Base-by-base conservation (phyloP, 495 filamentous ascomycete genomes). In the Clavariopsis aquatica region DNA sequence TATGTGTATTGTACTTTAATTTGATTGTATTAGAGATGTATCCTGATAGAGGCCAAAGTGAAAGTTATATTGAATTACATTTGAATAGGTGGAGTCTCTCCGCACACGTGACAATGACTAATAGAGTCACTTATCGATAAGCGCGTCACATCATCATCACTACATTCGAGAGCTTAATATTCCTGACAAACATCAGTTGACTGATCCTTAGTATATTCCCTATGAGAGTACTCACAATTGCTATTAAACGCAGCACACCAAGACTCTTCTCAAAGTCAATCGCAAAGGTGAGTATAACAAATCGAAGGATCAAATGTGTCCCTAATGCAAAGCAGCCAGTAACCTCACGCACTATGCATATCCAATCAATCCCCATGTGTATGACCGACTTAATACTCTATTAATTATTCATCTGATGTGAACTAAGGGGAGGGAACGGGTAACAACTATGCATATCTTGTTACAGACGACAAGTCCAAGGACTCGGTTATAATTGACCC, bases 301-400 rank as follows among this genome's bases (percentile, higher is more conserved):
- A 9, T 36, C 0, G 22, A 34, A 20, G 34, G 2, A 29, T 17
- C 15, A 38, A 43, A 51, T n/a, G n/a, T n/a, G n/a, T n/a, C n/a
- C 47, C 64, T 67, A 64, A 67, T 36, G 12, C 38, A 29, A 19
- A 28, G 38, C 41, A 68, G 64, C 64, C 60, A 58, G 23, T 19
- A 28, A 49, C 28, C 23, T 1, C 61, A 36, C 75, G 79, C 73
- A 75, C 80, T 68, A 98, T 98, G 94, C 92, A 97, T 87, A 89
- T 98, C 77, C 85, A 92, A 75, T 92, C 91, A 59, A 96, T 98
- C 79, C 94, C 94, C 34, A 98, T 98, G 94, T 98, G 93, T 96
- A 86, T 72, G 90, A 83, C 20, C 23, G 62, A 36, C 51, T 56
- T 20, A 3, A 34, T 52, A 20, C 13, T 43, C 13, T 62, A 12